Conservation (phyloP, 2,329 filamentous ascomycete species). For the Endocalyx cinctus region DNA sequence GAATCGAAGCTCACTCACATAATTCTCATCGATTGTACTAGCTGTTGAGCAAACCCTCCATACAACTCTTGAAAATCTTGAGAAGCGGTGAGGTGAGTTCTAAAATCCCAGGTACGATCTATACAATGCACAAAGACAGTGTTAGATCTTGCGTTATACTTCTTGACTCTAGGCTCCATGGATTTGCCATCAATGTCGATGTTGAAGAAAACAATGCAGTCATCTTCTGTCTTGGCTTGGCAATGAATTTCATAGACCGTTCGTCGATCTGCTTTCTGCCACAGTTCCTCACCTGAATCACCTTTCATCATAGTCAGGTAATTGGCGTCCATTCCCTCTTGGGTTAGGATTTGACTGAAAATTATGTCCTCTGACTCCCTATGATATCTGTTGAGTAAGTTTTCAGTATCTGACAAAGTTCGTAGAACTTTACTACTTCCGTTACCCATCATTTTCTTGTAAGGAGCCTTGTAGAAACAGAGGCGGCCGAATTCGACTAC, state of each 20-base stretch:
- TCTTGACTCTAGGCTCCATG: conserved; percentile 14
- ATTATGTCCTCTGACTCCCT: conserved; percentile 2
- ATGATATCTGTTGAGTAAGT: conserved; percentile 8
- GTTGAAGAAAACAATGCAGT: conserved; percentile 9
- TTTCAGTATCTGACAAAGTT: conserved; percentile 5
- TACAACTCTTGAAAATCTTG: conserved; percentile 14
- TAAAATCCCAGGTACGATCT: conserved; percentile 24
- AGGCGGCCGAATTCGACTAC: conserved; percentile 13
- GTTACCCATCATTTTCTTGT: no score
- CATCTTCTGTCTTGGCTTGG: conserved; percentile 2
- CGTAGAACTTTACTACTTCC: no score
- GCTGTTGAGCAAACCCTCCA: conserved; percentile 17
- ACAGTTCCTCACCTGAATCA: conserved; percentile 8
- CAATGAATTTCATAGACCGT: conserved; percentile 21
- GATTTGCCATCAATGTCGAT: conserved; percentile 19
- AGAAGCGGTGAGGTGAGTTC: conserved; percentile 14
- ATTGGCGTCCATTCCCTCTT: conserved; percentile 18
- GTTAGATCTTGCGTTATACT: conserved; percentile 4
- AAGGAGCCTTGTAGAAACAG: conserved; percentile 10
- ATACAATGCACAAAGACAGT: conserved; percentile 22
- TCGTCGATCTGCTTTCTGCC: conserved; percentile 7
- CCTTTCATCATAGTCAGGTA: conserved; percentile 12
- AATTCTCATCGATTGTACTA: conserved; percentile 18
- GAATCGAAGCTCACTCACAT: conserved; percentile 15
- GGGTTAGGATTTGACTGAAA: conserved; percentile 12